A percentile compares a stretch with the other conserved stretches of the same genome.
Conservation (phyloP, 2,329 filamentous ascomycete species). For the Coniochaeta sp. region DNA sequence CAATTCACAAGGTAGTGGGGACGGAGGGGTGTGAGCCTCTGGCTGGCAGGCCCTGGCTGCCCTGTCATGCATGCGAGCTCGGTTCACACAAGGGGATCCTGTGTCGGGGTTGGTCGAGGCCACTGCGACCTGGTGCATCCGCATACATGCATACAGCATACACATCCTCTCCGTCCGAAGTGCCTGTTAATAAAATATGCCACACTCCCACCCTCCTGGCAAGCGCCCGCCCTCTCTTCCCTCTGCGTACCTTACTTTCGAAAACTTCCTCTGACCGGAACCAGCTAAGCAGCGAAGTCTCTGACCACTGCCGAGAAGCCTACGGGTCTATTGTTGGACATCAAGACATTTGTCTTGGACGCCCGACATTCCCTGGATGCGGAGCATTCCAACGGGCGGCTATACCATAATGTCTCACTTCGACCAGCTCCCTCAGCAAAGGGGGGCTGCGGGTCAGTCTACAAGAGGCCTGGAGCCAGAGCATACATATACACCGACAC, state of each 20-base stretch:
- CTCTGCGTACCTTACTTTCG: neutral
- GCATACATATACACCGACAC: conserved; percentile 6
- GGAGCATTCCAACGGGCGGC: conserved; percentile 3
- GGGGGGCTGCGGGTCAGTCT: conserved; percentile 8
- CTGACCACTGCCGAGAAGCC: neutral
- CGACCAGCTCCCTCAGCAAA: conserved; percentile 8
- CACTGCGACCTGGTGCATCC: neutral
- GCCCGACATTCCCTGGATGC: neutral
- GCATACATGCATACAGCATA: neutral
- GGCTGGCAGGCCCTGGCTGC: neutral
- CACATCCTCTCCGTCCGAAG: neutral
- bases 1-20: neutral
- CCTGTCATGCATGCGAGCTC: conserved; percentile 1
- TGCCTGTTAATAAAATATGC: neutral
- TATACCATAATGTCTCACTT: conserved; percentile 9
- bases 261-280: neutral
- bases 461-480: conserved; percentile 7
- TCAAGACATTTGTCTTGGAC: neutral
- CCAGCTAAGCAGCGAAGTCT: neutral
- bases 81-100: conserved; percentile 1
- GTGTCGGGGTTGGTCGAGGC: neutral
- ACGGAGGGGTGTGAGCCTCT: neutral
- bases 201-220: neutral
- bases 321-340: neutral
- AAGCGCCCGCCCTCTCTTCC: neutral